Conservation (phyloP, 2,329 filamentous ascomycete genomes). For the Calonectria naviculata region DNA sequence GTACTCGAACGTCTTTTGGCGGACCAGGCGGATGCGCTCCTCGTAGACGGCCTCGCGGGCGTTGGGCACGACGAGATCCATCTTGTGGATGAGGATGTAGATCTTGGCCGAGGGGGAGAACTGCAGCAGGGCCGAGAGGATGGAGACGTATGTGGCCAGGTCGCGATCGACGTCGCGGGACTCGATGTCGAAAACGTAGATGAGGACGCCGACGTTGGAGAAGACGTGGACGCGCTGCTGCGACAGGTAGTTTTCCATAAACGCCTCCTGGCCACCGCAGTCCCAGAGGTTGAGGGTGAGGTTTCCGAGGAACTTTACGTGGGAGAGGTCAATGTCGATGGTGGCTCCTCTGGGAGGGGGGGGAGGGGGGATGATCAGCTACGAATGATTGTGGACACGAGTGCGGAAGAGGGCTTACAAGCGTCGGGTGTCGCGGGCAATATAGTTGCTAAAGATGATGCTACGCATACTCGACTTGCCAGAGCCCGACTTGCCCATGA, state of each 20-base stretch:
- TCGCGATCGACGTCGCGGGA: constrained; percentile 94
- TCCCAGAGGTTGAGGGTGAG: constrained; percentile 98
- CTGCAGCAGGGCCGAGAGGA: constrained; percentile 89
- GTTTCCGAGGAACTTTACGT: constrained; percentile 99
- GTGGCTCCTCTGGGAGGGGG: constrained; percentile 76
- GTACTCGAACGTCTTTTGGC: constrained; percentile 74
- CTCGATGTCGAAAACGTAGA: constrained; percentile 99
- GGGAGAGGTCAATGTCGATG: constrained; percentile 97
- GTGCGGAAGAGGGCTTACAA: constrained; percentile 61
- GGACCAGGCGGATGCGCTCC: constrained; percentile 82
- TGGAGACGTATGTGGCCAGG: constrained; percentile 89
- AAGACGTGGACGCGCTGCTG: constrained; percentile 97
- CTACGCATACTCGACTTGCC: constrained; percentile 98
- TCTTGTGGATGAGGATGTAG: constrained; percentile 98
- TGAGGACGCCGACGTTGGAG: constrained; percentile 93
- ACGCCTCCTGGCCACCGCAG: constrained; percentile 97
- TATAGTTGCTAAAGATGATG: constrained; percentile 99
- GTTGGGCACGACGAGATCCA: constrained; percentile 90
- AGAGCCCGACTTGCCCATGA: constrained; percentile 96
- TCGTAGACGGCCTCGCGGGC: constrained; percentile 86
- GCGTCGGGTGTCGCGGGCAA: constrained; percentile 92
- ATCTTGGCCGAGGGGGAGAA: constrained; percentile 85
- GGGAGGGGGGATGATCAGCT: background rate
- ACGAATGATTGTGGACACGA: background rate
- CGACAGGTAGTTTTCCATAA: constrained; percentile 98